Percentiles rank a stretch among this genome's conserved stretches.
phyloP scores from a whole-genome alignment of 176 grass and related monocot genomes.

The Poa pratensis region DNA sequence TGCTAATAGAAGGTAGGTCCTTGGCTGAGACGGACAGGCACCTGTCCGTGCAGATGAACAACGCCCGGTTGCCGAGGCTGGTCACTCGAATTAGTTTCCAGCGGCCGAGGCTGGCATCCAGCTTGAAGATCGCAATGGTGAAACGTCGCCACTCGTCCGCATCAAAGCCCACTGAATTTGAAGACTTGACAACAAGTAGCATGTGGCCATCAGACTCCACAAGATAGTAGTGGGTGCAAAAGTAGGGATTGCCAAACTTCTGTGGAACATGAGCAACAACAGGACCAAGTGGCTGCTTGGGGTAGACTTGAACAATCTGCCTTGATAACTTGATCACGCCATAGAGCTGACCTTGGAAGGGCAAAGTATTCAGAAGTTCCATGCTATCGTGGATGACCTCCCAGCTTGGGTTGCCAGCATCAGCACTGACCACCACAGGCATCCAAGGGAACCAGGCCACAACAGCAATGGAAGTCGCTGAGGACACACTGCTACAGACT shows the following conservation, averaged over 20 bases:
- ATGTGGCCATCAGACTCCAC: slow-evolving; percentile 19
- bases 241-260: not conserved
- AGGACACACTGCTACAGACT: not conserved
- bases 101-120: not conserved
- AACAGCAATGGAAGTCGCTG: slow-evolving; percentile 9
- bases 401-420: not conserved
- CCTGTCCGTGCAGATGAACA: slow-evolving; percentile 36
- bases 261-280: slow-evolving; percentile 19
- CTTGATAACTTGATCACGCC: not conserved
- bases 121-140: not conserved
- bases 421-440: not conserved
- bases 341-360: slow-evolving; percentile 34
- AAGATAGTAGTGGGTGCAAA: not conserved
- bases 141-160: not conserved
- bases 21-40: slow-evolving; percentile 9
- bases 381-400: not conserved
- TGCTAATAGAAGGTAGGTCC: slow-evolving; percentile 13
- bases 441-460: slow-evolving; percentile 11
- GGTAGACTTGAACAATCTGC: slow-evolving; percentile 21
- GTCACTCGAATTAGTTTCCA: not conserved
- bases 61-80: slow-evolving; percentile 25
- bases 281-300: not conserved
- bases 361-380: not conserved
- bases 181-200: slow-evolving; percentile 2
- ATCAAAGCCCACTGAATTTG: no score